Evolutionary conservation across 1,284 basidiomycete species (phyloP).

Genomic region (Abortiporus biennis): DNA sequence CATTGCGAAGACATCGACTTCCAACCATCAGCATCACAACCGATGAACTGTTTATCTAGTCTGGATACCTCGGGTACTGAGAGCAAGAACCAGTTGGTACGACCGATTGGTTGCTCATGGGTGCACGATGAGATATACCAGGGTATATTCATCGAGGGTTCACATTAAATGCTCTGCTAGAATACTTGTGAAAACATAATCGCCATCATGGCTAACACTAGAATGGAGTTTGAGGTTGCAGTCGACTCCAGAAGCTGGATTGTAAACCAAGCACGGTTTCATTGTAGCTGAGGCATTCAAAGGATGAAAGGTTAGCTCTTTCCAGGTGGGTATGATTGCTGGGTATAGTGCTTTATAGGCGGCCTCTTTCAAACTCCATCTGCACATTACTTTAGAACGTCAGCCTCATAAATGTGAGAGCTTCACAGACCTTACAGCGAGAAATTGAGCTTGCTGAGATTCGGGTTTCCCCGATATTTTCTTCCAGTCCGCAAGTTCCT

Average conservation of each 20-base stretch:
- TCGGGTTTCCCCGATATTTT: constrained; percentile 20
- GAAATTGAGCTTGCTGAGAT: constrained; percentile 35
- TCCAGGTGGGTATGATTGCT: constrained; percentile 61
- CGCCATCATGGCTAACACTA: constrained; percentile 82
- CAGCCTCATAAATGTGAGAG: neutral
- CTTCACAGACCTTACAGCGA: constrained; percentile 62
- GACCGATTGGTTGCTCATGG: too few relatives aligned
- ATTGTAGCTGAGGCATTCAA: constrained; percentile 23
- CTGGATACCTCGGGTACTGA: too few relatives aligned
- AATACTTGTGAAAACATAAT: constrained; percentile 75
- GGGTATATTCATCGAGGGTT: too few relatives aligned
- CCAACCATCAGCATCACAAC: too few relatives aligned
- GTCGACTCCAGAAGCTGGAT: constrained; percentile 18
- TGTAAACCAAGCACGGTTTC: constrained; percentile 50
- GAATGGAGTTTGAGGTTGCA: constrained; percentile 42
- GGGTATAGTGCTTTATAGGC: constrained; percentile 86
- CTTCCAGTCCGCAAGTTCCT: constrained; percentile 43
- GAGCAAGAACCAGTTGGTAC: too few relatives aligned
- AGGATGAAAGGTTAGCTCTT: constrained; percentile 56
- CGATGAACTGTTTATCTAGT: too few relatives aligned
- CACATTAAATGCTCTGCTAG: constrained; percentile 47
- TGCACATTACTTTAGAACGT: constrained; percentile 22
- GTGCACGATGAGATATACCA: too few relatives aligned
- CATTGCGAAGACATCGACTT: too few relatives aligned
- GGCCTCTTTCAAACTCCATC: constrained; percentile 87